Evolutionary conservation across 2,329 filamentous ascomycete species (phyloP).

Genomic region (Alternaria gaisen): DNA sequence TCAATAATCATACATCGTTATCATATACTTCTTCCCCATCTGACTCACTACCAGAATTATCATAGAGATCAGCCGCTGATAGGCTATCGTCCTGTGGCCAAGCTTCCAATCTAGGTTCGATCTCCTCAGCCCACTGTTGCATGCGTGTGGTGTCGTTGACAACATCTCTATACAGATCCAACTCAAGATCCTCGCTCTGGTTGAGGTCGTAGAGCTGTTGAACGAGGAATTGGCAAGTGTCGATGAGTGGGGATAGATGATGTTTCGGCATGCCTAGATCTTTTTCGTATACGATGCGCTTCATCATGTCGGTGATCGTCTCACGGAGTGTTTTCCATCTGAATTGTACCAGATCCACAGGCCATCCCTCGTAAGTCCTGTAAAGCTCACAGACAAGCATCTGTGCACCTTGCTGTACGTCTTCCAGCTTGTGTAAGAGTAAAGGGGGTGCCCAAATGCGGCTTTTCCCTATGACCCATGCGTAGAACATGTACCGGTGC

Average conservation of each 20-base stretch:
- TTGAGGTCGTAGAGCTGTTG: slow-evolving; percentile 30
- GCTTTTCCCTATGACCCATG: slow-evolving; percentile 27
- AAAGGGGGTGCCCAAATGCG: slow-evolving; percentile 32
- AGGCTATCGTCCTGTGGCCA: slow-evolving; percentile 43
- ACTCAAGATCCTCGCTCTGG: slow-evolving; percentile 29
- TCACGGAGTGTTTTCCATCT: slow-evolving; percentile 36
- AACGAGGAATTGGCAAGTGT: slow-evolving; percentile 29
- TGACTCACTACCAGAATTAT: slow-evolving; percentile 50
- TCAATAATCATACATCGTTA: slow-evolving; percentile 19
- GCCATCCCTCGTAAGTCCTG: slow-evolving; percentile 24
- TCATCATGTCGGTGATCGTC: slow-evolving; percentile 28
- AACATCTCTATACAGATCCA: slow-evolving; percentile 31
- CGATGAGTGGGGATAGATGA: slow-evolving; percentile 38
- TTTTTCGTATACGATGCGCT: slow-evolving; percentile 37
- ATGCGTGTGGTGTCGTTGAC: slow-evolving; percentile 36
- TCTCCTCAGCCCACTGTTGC: slow-evolving; percentile 30
- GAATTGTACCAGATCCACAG: slow-evolving; percentile 21
- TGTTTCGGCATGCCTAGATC: slow-evolving; percentile 31
- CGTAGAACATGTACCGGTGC: slow-evolving; percentile 33
- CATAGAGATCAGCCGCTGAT: slow-evolving; percentile 43
- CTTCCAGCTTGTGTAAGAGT: slow-evolving; percentile 42
- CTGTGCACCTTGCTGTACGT: slow-evolving; percentile 34
- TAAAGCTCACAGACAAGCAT: slow-evolving; percentile 38
- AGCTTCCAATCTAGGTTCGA: slow-evolving; percentile 33
- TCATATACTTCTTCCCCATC: slow-evolving; percentile 42